phyloP scores from a whole-genome alignment of 495 filamentous ascomycete species.

The Thermochaetoides thermophila region DNA sequence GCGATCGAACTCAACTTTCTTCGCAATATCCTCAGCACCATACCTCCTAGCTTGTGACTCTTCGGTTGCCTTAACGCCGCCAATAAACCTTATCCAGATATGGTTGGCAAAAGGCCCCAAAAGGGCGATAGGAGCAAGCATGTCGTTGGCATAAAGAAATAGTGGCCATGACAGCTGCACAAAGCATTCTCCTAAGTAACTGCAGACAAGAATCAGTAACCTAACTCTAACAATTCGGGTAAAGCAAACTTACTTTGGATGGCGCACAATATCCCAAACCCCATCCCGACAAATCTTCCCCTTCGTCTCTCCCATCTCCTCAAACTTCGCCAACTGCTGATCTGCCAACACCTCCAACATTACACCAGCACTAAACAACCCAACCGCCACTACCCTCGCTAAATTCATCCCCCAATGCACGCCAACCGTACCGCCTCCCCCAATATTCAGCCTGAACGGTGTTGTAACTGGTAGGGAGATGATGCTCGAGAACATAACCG shows the following conservation, averaged over 20 bases:
- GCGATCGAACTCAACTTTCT: constrained; percentile 32
- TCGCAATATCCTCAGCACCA: constrained; percentile 27
- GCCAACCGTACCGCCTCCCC: constrained; percentile 2
- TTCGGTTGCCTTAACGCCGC: constrained; percentile 41
- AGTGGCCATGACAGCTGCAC: constrained; percentile 37
- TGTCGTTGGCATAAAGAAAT: constrained; percentile 34
- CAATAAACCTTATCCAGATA: constrained; percentile 37
- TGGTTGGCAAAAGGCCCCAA: constrained; percentile 44
- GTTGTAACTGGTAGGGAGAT: constrained; percentile 40
- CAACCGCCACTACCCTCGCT: constrained; percentile 28
- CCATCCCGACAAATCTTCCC: constrained; percentile 31
- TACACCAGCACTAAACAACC: constrained; percentile 38
- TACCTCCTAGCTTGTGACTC: constrained; percentile 36
- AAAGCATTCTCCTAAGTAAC: constrained; percentile 43
- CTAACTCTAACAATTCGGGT: neutral
- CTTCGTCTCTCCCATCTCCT: constrained; percentile 11
- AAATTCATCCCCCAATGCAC: constrained; percentile 4
- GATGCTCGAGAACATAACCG: constrained; percentile 36
- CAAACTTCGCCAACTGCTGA: constrained; percentile 31
- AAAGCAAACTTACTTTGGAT: constrained; percentile 38
- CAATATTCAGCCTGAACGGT: constrained; percentile 34
- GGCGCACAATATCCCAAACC: constrained; percentile 44
- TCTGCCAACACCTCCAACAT: constrained; percentile 41
- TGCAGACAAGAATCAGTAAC: constrained; percentile 14
- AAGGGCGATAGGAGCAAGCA: constrained; percentile 36